Base-by-base conservation (phyloP, 495 filamentous ascomycete species). In the Hypoxylon fragiforme region DNA sequence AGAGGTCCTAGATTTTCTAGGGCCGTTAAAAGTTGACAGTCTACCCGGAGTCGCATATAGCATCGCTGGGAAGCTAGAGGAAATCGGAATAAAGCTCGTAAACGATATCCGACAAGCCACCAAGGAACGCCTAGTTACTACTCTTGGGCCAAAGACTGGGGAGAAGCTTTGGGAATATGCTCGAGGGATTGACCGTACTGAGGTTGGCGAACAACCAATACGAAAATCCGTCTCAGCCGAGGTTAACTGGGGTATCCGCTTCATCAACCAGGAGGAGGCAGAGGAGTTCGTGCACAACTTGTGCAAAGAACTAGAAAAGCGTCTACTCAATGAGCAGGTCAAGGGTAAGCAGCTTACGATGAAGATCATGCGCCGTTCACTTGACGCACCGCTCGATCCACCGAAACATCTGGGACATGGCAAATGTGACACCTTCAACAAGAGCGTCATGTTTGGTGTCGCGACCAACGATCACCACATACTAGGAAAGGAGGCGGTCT, bases 211-310 rank as follows among this genome's bases (percentile, higher is more conserved):
- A 37, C 86, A 91, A 65, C 74, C 74, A 6, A 72, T 78, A 11
- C 82, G 94, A 26, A 96, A 97, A 65, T 96, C 92, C 0, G 89
- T 97, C 9, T 96, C 92, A 1, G 92, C 92, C 0, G 92, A 97
- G 54, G 90, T 98, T 50, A 98, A 96, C 62, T 98, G 95, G 95
- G 94, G 94, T 2, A 94, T 98, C 44, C 85, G 94, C 21, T 98
- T 98, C 61, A 83, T 89, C 46, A 94, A 81, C 38, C 90, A 96
- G 52, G 82, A 81, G 5, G 92, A 98, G 68, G 90, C 89, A 0
- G 94, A 97, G 35, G 87, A 91, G 44, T 98, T 98, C 63, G 76
- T 97, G 20, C 76, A 80, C 43, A 90, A 88, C 52, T 70, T 98
- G 2, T 90, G 86, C 54, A 84, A 85, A 39, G 94, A 97, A 64